phyloP scores from a whole-genome alignment of 768 basidiomycete genomes.

The Phaeolepiota aurea region DNA sequence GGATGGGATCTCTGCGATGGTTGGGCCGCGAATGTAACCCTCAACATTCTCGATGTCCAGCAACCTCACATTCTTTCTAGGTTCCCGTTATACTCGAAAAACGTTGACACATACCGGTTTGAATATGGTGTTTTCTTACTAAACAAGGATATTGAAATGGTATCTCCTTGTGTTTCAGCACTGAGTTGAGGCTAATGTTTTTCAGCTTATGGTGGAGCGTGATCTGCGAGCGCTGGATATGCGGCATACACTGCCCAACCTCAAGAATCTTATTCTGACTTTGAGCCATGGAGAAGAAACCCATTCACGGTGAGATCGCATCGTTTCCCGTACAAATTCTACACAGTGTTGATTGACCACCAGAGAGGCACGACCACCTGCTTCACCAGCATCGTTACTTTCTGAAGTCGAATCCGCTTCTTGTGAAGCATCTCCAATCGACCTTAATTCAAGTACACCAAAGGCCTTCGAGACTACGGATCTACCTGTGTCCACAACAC shows the following conservation, averaged over 20 bases:
- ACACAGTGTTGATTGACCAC: constrained; percentile 9
- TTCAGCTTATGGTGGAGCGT: constrained; percentile 86
- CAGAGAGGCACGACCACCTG: constrained; percentile 16
- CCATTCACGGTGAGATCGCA: constrained; percentile 32
- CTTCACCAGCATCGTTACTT: constrained; percentile 13
- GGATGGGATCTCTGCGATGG: constrained; percentile 92
- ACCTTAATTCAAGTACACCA: constrained; percentile 23
- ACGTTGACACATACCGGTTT: constrained; percentile 94
- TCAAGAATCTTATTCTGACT: constrained; percentile 88
- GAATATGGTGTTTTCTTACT: constrained; percentile 96
- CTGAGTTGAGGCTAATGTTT: constrained; percentile 7
- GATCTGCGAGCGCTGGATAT: constrained; percentile 85
- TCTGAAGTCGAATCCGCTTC: constrained; percentile 14
- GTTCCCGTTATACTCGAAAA: constrained; percentile 92
- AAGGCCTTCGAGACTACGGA: constrained; percentile 17
- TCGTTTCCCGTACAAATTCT: constrained; percentile 13
- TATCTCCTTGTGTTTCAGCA: constrained; percentile 21
- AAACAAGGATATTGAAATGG: constrained; percentile 97
- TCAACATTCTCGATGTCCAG: neutral
- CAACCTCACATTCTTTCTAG: constrained; percentile 30
- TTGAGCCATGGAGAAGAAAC: constrained; percentile 63
- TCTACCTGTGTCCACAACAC: constrained; percentile 26
- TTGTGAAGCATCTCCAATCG: constrained; percentile 8
- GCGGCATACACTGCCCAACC: constrained; percentile 92
- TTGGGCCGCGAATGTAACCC: constrained; percentile 84